These are phyloP conservation scores for Boletus coccyginus DNA, from an alignment of 768 basidiomycete genomes.

Conservation along the genomic window DNA sequence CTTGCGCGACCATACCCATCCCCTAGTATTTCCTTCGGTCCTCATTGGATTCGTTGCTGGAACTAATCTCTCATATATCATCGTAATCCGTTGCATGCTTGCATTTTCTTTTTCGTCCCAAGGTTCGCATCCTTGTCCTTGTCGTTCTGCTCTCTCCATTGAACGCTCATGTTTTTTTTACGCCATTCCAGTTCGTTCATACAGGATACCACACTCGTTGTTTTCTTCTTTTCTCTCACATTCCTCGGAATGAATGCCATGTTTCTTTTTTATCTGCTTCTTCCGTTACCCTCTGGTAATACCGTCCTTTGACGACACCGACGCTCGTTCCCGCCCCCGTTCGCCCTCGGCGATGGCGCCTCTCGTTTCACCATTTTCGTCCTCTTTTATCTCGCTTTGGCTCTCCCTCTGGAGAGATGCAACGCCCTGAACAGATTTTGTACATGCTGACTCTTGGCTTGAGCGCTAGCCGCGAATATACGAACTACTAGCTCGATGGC, in stretches of 20 bases:
- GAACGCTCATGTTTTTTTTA: background rate
- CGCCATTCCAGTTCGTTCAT: background rate
- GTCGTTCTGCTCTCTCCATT: background rate
- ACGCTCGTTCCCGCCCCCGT: too few relatives aligned
- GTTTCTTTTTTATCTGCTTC: background rate
- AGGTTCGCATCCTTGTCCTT: background rate
- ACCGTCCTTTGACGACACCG: too few relatives aligned
- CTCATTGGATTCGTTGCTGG: slow-evolving; percentile 14
- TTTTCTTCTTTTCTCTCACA: too few relatives aligned
- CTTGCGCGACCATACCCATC: slow-evolving; percentile 8
- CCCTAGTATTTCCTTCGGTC: slow-evolving; percentile 11
- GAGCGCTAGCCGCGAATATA: too few relatives aligned
- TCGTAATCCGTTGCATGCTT: slow-evolving; percentile 15
- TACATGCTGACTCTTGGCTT: too few relatives aligned
- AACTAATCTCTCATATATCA: slow-evolving; percentile 22
- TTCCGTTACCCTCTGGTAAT: background rate
- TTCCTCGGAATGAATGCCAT: too few relatives aligned
- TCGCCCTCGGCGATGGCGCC: too few relatives aligned
- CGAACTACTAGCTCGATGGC: too few relatives aligned
- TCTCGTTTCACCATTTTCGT: too few relatives aligned
- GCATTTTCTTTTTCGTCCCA: background rate
- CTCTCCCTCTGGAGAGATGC: too few relatives aligned
- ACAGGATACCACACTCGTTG: slow-evolving; percentile 23
- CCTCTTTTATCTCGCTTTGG: too few relatives aligned
- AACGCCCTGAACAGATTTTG: too few relatives aligned